Conservation (phyloP, 371 early-diverging fungal genomes). For the Mucor lusitanicus region DNA sequence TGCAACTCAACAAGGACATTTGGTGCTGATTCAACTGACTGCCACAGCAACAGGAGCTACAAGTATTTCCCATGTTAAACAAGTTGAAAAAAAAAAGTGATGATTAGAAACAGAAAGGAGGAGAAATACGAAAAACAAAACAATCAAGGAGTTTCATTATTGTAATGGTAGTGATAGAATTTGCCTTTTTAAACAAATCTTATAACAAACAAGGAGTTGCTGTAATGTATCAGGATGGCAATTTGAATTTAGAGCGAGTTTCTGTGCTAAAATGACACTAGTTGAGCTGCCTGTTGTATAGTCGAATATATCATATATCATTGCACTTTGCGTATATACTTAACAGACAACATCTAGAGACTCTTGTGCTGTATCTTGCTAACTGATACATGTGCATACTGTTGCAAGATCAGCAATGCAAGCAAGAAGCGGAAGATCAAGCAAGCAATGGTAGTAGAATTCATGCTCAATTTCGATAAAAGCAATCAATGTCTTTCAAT, state of each 20-base stretch:
- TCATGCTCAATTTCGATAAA: too few species aligned
- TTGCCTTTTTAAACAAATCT: not conserved
- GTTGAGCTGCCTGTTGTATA: too few species aligned
- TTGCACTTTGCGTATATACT: too few species aligned
- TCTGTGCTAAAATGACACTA: too few species aligned
- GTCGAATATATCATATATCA: too few species aligned
- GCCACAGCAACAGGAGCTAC: slow-evolving; percentile 45
- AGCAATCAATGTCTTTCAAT: too few species aligned
- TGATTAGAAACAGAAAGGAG: slow-evolving; percentile 1
- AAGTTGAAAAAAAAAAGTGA: not conserved
- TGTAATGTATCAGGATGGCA: not conserved
- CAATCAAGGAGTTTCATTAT: slow-evolving; percentile 13
- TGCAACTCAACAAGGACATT: not conserved
- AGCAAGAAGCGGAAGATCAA: too few species aligned
- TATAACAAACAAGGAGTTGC: not conserved
- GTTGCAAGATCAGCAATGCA: too few species aligned
- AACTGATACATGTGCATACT: too few species aligned
- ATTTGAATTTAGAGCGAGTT: not conserved
- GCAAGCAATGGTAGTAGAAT: too few species aligned
- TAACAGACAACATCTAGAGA: too few species aligned
- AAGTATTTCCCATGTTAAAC: slow-evolving; percentile 29
- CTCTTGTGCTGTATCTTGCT: too few species aligned
- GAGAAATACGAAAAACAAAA: slow-evolving; percentile 1
- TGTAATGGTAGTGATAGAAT: not conserved
- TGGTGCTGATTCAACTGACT: slow-evolving; percentile 15